Evolutionary conservation across 805 yeast species (phyloP).

Genomic region (Kodamaea kaohsiungensis): DNA sequence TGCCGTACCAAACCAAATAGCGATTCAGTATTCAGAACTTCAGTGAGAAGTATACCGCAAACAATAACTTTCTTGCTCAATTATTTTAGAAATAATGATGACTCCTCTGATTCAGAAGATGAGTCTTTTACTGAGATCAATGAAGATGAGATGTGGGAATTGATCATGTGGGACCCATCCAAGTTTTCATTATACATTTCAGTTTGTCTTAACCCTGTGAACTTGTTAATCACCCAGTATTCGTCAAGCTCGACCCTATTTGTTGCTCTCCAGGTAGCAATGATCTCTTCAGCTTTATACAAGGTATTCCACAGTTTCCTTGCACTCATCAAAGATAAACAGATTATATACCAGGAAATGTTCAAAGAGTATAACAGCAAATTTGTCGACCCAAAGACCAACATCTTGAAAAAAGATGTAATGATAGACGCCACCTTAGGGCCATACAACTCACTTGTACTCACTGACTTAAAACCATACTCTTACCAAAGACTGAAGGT

Average conservation of each 20-base stretch:
- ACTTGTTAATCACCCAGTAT: constrained; percentile 27
- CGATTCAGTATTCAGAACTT: constrained; percentile 20
- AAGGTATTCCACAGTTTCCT: constrained; percentile 48
- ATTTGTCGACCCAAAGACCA: constrained; percentile 58
- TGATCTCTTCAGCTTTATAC: constrained; percentile 24
- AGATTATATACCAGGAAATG: constrained; percentile 58
- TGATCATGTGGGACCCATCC: constrained; percentile 69
- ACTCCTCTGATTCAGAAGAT: neutral
- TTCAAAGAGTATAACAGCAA: constrained; percentile 64
- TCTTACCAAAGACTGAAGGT: constrained; percentile 38
- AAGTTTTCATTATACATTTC: constrained; percentile 53
- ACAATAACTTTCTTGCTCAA: neutral
- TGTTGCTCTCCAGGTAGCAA: constrained; percentile 21
- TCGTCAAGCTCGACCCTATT: constrained; percentile 9
- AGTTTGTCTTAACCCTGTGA: constrained; percentile 61
- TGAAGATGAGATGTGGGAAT: constrained; percentile 46
- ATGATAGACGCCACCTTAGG: constrained; percentile 57
- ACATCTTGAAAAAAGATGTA: constrained; percentile 57
- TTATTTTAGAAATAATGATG: neutral
- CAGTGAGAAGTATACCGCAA: constrained; percentile 6
- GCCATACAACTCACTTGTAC: constrained; percentile 21
- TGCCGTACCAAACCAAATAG: constrained; percentile 26
- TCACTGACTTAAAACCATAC: constrained; percentile 26
- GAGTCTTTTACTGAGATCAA: constrained; percentile 12
- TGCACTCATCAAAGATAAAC: constrained; percentile 55